Conservation (phyloP, 345 rosid species). For the Capsella bursapastoris region DNA sequence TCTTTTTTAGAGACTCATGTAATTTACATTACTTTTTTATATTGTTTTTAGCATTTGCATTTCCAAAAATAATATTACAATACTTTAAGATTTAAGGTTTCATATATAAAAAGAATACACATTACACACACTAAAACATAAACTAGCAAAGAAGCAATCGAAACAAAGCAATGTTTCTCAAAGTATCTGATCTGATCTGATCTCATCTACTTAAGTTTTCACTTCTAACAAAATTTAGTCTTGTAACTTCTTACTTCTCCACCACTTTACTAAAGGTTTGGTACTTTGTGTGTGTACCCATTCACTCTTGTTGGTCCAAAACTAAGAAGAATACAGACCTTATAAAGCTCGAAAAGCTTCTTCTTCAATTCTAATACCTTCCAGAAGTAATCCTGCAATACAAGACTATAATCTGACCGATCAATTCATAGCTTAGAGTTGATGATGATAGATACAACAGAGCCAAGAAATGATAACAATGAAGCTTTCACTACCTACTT, state of each 20-base stretch:
- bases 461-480: neutral
- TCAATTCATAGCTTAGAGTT: slow-evolving; percentile 9
- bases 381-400: slow-evolving; percentile 25
- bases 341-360: slow-evolving; percentile 15
- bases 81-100: neutral
- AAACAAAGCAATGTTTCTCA: slow-evolving; percentile 30
- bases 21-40: no score
- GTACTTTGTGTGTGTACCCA: slow-evolving; percentile 6
- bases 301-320: slow-evolving; percentile 14
- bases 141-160: slow-evolving; percentile 3
- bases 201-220: slow-evolving; percentile 11
- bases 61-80: neutral
- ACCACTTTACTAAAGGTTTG: neutral
- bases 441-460: slow-evolving; percentile 4
- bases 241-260: slow-evolving; percentile 23
- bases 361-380: slow-evolving; percentile 19
- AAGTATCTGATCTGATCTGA: slow-evolving; percentile 13
- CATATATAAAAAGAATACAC: neutral
- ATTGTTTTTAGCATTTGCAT: neutral
- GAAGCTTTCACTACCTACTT: slow-evolving; percentile 25
- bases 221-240: slow-evolving; percentile 18
- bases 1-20: neutral
- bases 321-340: neutral
- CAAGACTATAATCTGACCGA: neutral
- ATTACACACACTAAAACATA: neutral